Evolutionary conservation across 305 asterid species (phyloP).

Genomic region (Andrographis paniculata): DNA sequence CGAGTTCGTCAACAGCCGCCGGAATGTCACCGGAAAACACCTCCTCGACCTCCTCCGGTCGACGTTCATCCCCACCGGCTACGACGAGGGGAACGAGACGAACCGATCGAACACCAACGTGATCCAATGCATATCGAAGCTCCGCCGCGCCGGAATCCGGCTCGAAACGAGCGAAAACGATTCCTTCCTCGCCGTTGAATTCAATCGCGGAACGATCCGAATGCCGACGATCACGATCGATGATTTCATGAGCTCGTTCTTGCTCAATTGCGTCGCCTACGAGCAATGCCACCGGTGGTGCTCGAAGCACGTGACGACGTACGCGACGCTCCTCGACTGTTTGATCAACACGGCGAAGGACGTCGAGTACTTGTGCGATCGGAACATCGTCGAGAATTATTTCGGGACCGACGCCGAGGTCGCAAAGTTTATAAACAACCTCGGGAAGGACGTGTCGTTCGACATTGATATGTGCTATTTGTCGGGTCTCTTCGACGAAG

Average conservation of each 20-base stretch:
- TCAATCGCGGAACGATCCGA: conserved; percentile 51
- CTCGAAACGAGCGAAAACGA: conserved; percentile 60
- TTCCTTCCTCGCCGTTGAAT: conserved; percentile 67
- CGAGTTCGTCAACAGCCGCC: too few species aligned
- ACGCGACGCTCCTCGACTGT: conserved; percentile 76
- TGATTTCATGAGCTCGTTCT: conserved; percentile 70
- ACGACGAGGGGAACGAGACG: conserved; percentile 40
- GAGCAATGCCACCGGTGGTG: conserved; percentile 77
- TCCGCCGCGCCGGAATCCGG: conserved; percentile 64
- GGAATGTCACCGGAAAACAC: too few species aligned
- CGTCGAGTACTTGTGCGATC: conserved; percentile 55
- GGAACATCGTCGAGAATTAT: conserved; percentile 79
- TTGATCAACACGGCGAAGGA: conserved; percentile 66
- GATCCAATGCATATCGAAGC: conserved; percentile 67
- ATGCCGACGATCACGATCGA: conserved; percentile 66
- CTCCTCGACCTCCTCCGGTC: conserved; percentile 71
- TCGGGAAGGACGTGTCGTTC: conserved; percentile 70
- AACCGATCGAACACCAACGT: conserved; percentile 54
- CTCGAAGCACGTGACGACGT: conserved; percentile 65
- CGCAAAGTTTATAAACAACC: conserved; percentile 67
- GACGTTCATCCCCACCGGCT: conserved; percentile 42
- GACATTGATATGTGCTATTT: conserved; percentile 69
- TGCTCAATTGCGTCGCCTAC: conserved; percentile 70
- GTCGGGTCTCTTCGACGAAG: conserved; percentile 49
- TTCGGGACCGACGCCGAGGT: conserved; percentile 78